These are phyloP conservation scores for Mycocentrospora acerina DNA, from an alignment of 2,329 filamentous ascomycete genomes.

Conservation along the genomic window DNA sequence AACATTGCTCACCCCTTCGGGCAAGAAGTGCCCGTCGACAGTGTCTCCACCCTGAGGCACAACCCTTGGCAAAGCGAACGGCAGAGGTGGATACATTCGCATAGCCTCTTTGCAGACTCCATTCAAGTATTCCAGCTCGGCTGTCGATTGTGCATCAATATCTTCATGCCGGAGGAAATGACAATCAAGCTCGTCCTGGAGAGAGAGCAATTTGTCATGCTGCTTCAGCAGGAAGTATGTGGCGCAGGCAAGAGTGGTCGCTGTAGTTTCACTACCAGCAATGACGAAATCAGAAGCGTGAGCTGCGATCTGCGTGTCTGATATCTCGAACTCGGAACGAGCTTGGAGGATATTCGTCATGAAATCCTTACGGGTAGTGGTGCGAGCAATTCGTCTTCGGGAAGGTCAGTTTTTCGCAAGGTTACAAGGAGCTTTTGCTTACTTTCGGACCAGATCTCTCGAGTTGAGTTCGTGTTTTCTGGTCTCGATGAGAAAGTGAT, in stretches of 20 bases:
- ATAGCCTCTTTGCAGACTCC: conserved; percentile 19
- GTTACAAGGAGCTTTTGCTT: background rate
- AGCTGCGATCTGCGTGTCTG: conserved; percentile 12
- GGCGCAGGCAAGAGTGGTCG: conserved; percentile 34
- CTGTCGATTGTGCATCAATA: conserved; percentile 13
- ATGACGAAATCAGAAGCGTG: conserved; percentile 13
- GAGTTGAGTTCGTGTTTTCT: conserved; percentile 1
- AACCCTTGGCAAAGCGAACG: conserved; percentile 7
- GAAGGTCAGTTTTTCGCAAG: background rate
- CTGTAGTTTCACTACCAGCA: conserved; percentile 44
- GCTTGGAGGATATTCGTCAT: conserved; percentile 1
- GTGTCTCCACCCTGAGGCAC: conserved; percentile 11
- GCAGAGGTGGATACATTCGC: conserved; percentile 23
- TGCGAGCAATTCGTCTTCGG: background rate
- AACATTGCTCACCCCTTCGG: conserved; percentile 14
- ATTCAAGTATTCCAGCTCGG: conserved; percentile 15
- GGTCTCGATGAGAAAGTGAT: background rate
- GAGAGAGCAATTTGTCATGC: background rate
- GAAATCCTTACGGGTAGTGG: conserved; percentile 15
- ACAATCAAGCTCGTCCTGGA: background rate
- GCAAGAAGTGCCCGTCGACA: conserved; percentile 14
- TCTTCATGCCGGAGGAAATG: conserved; percentile 15
- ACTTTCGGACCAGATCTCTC: conserved; percentile 1
- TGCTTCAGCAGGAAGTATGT: conserved; percentile 27
- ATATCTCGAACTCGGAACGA: background rate